phyloP scores from a whole-genome alignment of 257 asterid genomes.

The Gentiana macrophylla region DNA sequence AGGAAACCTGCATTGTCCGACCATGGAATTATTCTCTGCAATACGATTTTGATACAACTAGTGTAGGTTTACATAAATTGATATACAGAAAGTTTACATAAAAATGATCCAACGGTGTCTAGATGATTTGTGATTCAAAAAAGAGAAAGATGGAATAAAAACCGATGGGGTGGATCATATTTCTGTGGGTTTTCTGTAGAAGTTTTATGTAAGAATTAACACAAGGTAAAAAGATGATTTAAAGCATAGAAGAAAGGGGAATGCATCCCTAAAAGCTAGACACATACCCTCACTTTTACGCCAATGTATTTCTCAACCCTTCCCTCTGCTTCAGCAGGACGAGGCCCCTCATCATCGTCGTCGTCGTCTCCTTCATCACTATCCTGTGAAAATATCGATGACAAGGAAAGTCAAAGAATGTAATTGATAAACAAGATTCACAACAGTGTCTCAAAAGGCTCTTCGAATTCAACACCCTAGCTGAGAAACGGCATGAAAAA shows the following conservation, averaged over 20 bases:
- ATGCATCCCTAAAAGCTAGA: not conserved
- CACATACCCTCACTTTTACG: constrained; percentile 91
- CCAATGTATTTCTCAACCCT: constrained; percentile 94
- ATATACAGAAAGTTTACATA: too few relatives aligned
- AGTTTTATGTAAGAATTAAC: not conserved
- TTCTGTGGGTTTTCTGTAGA: too few relatives aligned
- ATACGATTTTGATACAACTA: too few relatives aligned
- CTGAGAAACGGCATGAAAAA: too few relatives aligned
- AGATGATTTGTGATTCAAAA: too few relatives aligned
- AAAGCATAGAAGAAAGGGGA: not conserved
- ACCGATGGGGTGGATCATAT: not conserved
- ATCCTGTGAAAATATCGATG: constrained; percentile 37
- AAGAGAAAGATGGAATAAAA: not conserved
- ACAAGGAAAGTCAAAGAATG: too few relatives aligned
- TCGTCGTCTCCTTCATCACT: constrained; percentile 64
- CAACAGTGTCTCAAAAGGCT: too few relatives aligned
- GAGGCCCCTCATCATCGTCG: constrained; percentile 81
- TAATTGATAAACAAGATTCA: too few relatives aligned
- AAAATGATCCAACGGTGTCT: too few relatives aligned
- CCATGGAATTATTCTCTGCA: not conserved
- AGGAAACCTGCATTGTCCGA: constrained; percentile 54
- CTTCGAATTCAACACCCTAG: too few relatives aligned
- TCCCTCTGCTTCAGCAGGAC: constrained; percentile 60
- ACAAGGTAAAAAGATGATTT: not conserved
- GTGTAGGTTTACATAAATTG: too few relatives aligned